Base-by-base conservation (phyloP, 805 yeast genomes). In the Nakazawaea wyomingensis region DNA sequence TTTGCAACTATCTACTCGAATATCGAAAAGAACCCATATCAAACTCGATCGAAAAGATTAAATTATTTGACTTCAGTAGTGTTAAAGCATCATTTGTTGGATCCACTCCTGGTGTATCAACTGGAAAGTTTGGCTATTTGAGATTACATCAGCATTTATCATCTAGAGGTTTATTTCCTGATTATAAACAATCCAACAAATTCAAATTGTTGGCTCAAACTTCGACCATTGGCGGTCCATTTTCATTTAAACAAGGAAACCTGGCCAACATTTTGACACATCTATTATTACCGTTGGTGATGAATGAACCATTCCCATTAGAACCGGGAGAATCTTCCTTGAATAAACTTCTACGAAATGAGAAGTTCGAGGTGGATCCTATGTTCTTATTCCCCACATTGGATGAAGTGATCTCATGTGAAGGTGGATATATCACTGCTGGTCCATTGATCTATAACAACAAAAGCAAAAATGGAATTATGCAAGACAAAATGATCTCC, bases 41-140 rank as follows among this genome's bases (percentile, higher is more conserved):
- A 39, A 54, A 9, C 44, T 49, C 76, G 10, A 57, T 65, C 1
- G 39, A 50, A 1, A 32, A 42, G 1, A 22, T 82, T 1, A 42
- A 49, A 3, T 37, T 44, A 1, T 69, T 61, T 48, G 72, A 78
- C 53, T 82, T 81, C 49, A 54, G 54, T 34, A 49, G 65, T 0
- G 62, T 82, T 0, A 64, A 65, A 20, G 82, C 74, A 3, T 75
- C 78, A 18, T 71, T 81, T 37, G 53, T 82, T 7, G 76, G 74
- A 2, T 78, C 86, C 1, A 61, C 72, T 0, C 84, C 87, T 0
- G 75, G 79, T 1, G 38, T 16, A 13, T 19, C 14, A 32, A 34
- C 19, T 17, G 69, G 61, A 32, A 40, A 61, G 3, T 74, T 64
- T 47, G 82, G 82, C 1, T 75, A 71, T 44, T 77, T 72, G 1